Evolutionary conservation across 2,329 filamentous ascomycete genomes (phyloP).

Genomic region (Berkeleyomyces rouxiae): DNA sequence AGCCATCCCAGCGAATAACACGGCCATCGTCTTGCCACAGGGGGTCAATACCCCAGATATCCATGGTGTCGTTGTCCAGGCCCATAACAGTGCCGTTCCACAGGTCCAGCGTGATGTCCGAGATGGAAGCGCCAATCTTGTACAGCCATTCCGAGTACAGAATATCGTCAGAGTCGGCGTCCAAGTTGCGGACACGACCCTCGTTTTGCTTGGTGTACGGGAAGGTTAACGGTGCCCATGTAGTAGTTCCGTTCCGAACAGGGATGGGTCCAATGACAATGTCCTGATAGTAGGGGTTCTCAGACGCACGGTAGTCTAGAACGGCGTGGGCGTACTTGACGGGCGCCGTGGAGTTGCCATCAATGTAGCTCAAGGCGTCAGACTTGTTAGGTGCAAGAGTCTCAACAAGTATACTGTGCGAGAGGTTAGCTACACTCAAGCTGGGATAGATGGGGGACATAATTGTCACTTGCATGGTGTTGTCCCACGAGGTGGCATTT

Average conservation of each 20-base stretch:
- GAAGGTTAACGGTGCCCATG: slow-evolving; percentile 25
- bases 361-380: slow-evolving; percentile 28
- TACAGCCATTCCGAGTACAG: slow-evolving; percentile 19
- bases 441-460: too few species aligned
- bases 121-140: slow-evolving; percentile 22
- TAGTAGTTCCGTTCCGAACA: slow-evolving; percentile 22
- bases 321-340: slow-evolving; percentile 29
- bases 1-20: slow-evolving; percentile 26
- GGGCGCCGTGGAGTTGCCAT: slow-evolving; percentile 21
- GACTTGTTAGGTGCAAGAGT: slow-evolving; percentile 33
- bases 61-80: slow-evolving; percentile 19
- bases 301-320: slow-evolving; percentile 28
- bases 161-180: slow-evolving; percentile 20
- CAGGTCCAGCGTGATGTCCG: slow-evolving; percentile 28
- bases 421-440: neutral
- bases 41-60: slow-evolving; percentile 22
- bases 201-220: slow-evolving; percentile 27
- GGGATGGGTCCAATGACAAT: slow-evolving; percentile 34
- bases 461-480: slow-evolving; percentile 21
- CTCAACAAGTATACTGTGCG: slow-evolving; percentile 21
- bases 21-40: slow-evolving; percentile 25
- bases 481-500: slow-evolving; percentile 26
- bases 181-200: slow-evolving; percentile 22
- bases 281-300: slow-evolving; percentile 28
- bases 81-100: slow-evolving; percentile 23